These are phyloP conservation scores for Nannizziopsis arthrosporioides DNA, from an alignment of 2,329 filamentous ascomycete species.

Conservation along the genomic window DNA sequence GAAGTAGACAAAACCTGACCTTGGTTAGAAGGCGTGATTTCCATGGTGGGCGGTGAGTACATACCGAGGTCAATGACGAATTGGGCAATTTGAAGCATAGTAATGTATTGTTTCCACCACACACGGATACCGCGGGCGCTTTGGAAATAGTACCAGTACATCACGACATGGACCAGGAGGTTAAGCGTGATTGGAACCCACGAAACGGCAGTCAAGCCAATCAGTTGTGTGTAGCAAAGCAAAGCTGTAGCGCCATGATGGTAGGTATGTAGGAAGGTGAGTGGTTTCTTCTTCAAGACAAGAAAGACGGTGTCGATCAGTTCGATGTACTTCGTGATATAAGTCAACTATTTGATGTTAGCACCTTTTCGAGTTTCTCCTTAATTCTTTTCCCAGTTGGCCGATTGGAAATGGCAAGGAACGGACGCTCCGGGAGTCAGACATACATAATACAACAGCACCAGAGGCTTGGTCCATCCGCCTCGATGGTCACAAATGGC, in stretches of 20 bases:
- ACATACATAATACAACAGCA: constrained; percentile 83
- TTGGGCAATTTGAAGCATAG: constrained; percentile 82
- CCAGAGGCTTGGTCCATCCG: constrained; percentile 78
- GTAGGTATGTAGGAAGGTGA: constrained; percentile 95
- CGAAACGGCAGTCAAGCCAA: constrained; percentile 75
- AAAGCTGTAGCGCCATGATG: constrained; percentile 87
- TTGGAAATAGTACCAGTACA: constrained; percentile 99
- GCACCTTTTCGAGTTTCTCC: constrained; percentile 16
- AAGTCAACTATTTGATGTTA: constrained; percentile 59
- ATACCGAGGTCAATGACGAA: constrained; percentile 86
- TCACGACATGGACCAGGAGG: constrained; percentile 80
- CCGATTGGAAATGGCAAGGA: background rate
- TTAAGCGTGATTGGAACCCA: constrained; percentile 85
- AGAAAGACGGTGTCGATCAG: constrained; percentile 84
- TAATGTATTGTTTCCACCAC: constrained; percentile 99
- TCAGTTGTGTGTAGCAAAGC: constrained; percentile 86
- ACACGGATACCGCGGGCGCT: constrained; percentile 79
- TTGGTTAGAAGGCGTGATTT: background rate
- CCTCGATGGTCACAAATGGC: constrained; percentile 61
- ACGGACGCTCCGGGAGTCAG: background rate
- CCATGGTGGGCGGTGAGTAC: constrained; percentile 24
- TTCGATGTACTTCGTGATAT: constrained; percentile 89
- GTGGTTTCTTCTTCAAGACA: constrained; percentile 92
- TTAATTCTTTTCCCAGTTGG: background rate
- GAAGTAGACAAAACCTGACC: constrained; percentile 78